Conservation (phyloP, 1,284 basidiomycete species). For the Trametes hirsuta region DNA sequence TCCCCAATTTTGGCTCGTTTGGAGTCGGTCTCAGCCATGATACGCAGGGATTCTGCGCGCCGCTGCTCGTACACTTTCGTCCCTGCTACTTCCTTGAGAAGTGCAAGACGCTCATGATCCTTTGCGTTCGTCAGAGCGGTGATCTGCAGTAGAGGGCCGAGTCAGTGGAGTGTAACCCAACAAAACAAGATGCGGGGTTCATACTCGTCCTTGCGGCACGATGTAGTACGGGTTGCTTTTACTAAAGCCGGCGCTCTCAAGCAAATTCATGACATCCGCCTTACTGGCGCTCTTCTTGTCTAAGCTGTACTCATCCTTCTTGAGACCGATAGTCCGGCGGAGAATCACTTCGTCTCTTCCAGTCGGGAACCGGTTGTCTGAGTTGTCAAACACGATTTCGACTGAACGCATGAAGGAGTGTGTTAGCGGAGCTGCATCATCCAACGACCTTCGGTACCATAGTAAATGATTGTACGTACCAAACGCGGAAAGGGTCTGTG, state of each 20-base stretch:
- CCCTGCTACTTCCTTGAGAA: constrained; percentile 98
- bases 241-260: constrained; percentile 96
- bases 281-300: constrained; percentile 96
- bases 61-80: constrained; percentile 98
- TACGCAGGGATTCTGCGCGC: constrained; percentile 87
- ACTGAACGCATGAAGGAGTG: constrained; percentile 44
- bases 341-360: constrained; percentile 85
- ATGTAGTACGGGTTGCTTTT: constrained; percentile 99
- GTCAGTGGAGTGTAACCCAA: background rate
- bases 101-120: constrained; percentile 90
- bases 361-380: constrained; percentile 90
- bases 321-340: constrained; percentile 92
- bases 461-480: constrained; percentile 45
- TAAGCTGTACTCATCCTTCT: constrained; percentile 98
- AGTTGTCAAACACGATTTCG: constrained; percentile 88
- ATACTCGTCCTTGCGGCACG: constrained; percentile 93
- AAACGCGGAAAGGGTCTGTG: constrained; percentile 91
- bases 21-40: constrained; percentile 95
- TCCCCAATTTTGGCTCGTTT: constrained; percentile 94
- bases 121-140: constrained; percentile 97
- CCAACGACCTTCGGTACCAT: background rate
- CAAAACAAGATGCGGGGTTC: constrained; percentile 32
- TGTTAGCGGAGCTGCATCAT: background rate
- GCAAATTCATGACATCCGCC: constrained; percentile 95
- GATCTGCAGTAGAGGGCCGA: constrained; percentile 56